Percentiles rank a stretch among this genome's conserved stretches.
Evolutionary conservation across 2,329 filamentous ascomycete species (phyloP).

Genomic region (Alternaria sp.): DNA sequence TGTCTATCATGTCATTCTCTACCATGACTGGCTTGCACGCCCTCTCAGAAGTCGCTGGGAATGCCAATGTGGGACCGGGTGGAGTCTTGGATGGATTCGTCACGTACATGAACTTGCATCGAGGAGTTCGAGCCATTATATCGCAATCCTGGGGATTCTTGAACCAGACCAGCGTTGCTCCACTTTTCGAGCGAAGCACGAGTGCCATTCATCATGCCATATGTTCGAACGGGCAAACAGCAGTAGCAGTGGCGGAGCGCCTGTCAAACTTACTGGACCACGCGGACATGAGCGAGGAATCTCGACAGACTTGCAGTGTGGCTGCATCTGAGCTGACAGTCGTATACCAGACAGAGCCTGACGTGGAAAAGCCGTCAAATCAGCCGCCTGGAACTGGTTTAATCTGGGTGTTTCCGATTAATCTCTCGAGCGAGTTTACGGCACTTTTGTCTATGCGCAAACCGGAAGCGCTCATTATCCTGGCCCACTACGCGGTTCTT

Average conservation of each 20-base stretch:
- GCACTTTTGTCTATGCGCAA: conserved; percentile 23
- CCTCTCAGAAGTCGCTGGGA: not conserved
- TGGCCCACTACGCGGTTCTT: conserved; percentile 28
- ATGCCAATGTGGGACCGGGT: not conserved
- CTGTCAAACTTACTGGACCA: not conserved
- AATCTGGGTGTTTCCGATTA: conserved; percentile 27
- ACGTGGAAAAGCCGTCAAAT: not conserved
- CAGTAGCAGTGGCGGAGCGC: not conserved
- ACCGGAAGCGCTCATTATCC: conserved; percentile 29
- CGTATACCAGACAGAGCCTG: not conserved
- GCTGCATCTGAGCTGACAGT: not conserved
- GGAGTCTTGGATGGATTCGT: not conserved
- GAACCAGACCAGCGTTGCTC: not conserved
- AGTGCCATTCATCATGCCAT: not conserved
- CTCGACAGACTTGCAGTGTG: not conserved
- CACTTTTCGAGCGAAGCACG: not conserved
- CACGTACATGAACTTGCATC: conserved; percentile 4
- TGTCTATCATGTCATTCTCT: not conserved
- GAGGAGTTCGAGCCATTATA: not conserved
- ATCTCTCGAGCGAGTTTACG: conserved; percentile 24
- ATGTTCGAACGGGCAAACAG: not conserved
- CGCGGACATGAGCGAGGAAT: not conserved
- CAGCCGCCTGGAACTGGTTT: conserved; percentile 2
- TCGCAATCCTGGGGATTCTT: not conserved
- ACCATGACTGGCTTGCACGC: not conserved